These are phyloP conservation scores for Fusarium secorum DNA, from an alignment of 2,329 filamentous ascomycete species.

Conservation along the genomic window DNA sequence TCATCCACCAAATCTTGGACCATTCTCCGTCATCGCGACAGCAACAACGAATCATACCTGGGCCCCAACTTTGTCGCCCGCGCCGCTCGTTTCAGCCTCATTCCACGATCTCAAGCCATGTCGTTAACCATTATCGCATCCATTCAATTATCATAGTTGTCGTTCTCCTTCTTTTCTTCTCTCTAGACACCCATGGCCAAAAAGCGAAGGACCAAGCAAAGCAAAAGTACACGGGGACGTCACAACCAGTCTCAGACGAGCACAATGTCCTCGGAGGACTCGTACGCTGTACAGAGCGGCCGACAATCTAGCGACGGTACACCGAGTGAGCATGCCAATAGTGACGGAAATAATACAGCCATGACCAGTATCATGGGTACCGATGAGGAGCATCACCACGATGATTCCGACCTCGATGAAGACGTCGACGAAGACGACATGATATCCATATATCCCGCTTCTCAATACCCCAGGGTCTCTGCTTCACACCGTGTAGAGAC, in stretches of 20 bases:
- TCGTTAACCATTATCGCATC: slow-evolving; percentile 22
- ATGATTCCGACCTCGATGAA: slow-evolving; percentile 40
- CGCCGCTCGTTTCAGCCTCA: slow-evolving; percentile 29
- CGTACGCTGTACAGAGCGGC: slow-evolving; percentile 40
- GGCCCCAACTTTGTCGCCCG: slow-evolving; percentile 12
- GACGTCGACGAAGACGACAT: slow-evolving; percentile 48
- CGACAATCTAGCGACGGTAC: slow-evolving; percentile 48
- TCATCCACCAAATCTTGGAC: neutral
- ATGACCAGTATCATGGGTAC: slow-evolving; percentile 50
- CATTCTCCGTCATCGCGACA: slow-evolving; percentile 1
- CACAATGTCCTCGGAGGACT: slow-evolving; percentile 47
- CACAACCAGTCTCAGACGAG: slow-evolving; percentile 38
- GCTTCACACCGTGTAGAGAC: slow-evolving; percentile 48
- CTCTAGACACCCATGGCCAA: slow-evolving; percentile 47
- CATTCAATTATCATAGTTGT: slow-evolving; percentile 22
- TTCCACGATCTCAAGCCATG: slow-evolving; percentile 34
- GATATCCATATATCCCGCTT: slow-evolving; percentile 54
- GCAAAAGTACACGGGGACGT: slow-evolving; percentile 37
- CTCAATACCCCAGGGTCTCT: slow-evolving; percentile 50
- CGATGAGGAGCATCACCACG: slow-evolving; percentile 45
- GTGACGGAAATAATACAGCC: slow-evolving; percentile 47
- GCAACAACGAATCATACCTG: slow-evolving; percentile 2
- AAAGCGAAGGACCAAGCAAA: slow-evolving; percentile 44
- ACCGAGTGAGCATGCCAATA: slow-evolving; percentile 44
- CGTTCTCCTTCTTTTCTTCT: neutral